phyloP scores from a whole-genome alignment of 768 basidiomycete species.

The Collybia mongolica region DNA sequence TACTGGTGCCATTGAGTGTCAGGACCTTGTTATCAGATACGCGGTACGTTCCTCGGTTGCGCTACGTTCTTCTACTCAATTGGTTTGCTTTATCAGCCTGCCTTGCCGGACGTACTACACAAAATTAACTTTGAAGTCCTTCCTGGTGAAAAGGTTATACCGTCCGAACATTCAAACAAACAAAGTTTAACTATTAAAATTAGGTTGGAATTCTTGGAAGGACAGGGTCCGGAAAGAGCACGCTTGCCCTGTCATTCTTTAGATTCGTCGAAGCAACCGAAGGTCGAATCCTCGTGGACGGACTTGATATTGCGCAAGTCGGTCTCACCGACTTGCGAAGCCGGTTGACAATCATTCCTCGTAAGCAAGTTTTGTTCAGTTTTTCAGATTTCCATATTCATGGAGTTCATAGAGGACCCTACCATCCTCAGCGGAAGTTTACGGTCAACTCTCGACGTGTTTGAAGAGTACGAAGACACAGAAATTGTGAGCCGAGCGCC shows the following conservation, averaged over 20 bases:
- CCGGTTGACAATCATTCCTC: slow-evolving; percentile 67
- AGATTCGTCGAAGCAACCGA: slow-evolving; percentile 84
- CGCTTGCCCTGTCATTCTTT: slow-evolving; percentile 77
- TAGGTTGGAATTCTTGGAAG: slow-evolving; percentile 72
- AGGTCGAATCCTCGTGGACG: slow-evolving; percentile 75
- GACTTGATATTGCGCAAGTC: slow-evolving; percentile 73
- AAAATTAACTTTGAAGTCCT: slow-evolving; percentile 69
- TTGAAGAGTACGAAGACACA: slow-evolving; percentile 80
- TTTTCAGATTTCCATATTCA: neutral
- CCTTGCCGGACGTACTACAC: slow-evolving; percentile 85
- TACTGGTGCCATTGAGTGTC: slow-evolving; percentile 63
- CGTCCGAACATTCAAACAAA: neutral
- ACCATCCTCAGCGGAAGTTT: slow-evolving; percentile 83
- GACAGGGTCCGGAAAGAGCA: slow-evolving; percentile 79
- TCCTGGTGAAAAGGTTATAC: slow-evolving; percentile 72
- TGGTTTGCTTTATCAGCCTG: slow-evolving; percentile 49
- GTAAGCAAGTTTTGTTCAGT: slow-evolving; percentile 34
- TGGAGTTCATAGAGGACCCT: slow-evolving; percentile 67
- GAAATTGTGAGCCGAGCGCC: slow-evolving; percentile 59
- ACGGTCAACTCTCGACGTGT: slow-evolving; percentile 81
- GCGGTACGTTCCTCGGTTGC: slow-evolving; percentile 49
- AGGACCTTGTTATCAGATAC: slow-evolving; percentile 76
- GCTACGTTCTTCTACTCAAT: neutral
- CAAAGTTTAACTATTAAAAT: neutral
- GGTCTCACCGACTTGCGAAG: slow-evolving; percentile 82